Conservation (phyloP, 2,329 filamentous ascomycete species). For the Chrysoporthe austroafricana region DNA sequence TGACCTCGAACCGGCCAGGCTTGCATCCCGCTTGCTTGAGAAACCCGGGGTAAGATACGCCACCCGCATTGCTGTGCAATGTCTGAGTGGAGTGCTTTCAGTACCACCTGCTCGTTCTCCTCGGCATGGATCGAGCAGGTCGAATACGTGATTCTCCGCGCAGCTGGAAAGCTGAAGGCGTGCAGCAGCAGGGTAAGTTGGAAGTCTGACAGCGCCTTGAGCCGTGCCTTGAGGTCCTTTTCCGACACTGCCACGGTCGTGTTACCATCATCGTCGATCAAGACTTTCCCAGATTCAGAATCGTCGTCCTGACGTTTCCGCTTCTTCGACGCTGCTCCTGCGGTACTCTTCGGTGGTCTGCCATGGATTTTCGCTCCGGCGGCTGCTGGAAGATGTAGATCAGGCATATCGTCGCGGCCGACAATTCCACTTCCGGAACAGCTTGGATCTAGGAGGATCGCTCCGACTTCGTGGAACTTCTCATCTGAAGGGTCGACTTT, state of each 20-base stretch:
- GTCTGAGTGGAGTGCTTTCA: conserved; percentile 69
- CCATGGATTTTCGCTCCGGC: conserved; percentile 29
- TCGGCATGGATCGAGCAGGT: conserved; percentile 87
- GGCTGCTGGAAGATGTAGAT: conserved; percentile 61
- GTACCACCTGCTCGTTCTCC: conserved; percentile 88
- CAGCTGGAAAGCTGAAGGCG: conserved; percentile 79
- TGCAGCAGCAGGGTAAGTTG: conserved; percentile 83
- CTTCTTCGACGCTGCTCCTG: conserved; percentile 42
- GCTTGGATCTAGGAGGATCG: conserved; percentile 86
- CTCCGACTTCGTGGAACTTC: conserved; percentile 72
- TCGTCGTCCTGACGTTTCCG: conserved; percentile 49
- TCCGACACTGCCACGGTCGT: conserved; percentile 56
- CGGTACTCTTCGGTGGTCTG: conserved; percentile 29
- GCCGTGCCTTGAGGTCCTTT: conserved; percentile 63
- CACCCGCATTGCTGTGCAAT: conserved; percentile 72
- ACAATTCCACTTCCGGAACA: conserved; percentile 96
- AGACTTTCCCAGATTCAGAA: conserved; percentile 37
- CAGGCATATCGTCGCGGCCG: conserved; percentile 78
- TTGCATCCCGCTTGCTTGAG: conserved; percentile 77
- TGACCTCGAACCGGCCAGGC: conserved; percentile 74
- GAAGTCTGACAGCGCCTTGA: conserved; percentile 77
- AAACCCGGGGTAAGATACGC: conserved; percentile 71
- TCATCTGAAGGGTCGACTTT: conserved; percentile 67
- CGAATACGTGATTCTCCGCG: conserved; percentile 81
- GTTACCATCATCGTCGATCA: conserved; percentile 61